A percentile compares a stretch with the other conserved stretches of the same genome.
These are phyloP conservation scores for Fusarium sublunatum DNA, from an alignment of 2,329 filamentous ascomycete species.

Conservation along the genomic window DNA sequence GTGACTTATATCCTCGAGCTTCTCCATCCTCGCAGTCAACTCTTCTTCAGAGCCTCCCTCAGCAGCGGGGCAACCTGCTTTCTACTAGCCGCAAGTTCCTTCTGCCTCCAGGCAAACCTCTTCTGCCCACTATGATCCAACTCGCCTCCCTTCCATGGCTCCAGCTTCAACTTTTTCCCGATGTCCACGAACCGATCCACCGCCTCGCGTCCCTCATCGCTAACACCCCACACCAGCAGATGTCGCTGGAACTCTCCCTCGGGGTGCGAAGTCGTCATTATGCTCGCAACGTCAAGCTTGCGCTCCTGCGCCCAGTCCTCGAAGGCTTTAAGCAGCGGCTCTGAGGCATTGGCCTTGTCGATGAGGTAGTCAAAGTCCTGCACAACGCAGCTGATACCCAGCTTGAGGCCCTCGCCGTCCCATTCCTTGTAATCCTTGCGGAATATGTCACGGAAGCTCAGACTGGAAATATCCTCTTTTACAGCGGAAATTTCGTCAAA, in stretches of 20 bases:
- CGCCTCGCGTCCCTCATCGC: constrained; percentile 59
- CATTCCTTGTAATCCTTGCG: constrained; percentile 90
- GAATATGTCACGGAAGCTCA: constrained; percentile 74
- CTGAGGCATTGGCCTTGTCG: constrained; percentile 60
- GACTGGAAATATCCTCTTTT: constrained; percentile 72
- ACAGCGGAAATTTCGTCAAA: constrained; percentile 70
- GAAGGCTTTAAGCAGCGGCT: constrained; percentile 61
- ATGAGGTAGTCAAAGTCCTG: constrained; percentile 71
- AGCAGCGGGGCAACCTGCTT: constrained; percentile 77
- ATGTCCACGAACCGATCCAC: constrained; percentile 65
- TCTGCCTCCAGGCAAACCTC: constrained; percentile 75
- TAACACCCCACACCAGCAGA: constrained; percentile 73
- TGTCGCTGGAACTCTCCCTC: constrained; percentile 71
- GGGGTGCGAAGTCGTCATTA: constrained; percentile 76
- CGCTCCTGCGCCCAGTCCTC: constrained; percentile 66
- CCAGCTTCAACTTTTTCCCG: constrained; percentile 65
- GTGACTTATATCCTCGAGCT: constrained; percentile 24
- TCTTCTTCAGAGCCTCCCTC: constrained; percentile 63
- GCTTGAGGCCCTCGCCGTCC: constrained; percentile 64
- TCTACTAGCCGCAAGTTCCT: constrained; percentile 68
- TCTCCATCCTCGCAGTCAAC: constrained; percentile 18
- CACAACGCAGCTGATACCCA: constrained; percentile 76
- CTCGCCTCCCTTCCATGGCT: constrained; percentile 62
- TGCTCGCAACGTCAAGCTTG: constrained; percentile 68
- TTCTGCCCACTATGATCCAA: constrained; percentile 59